These are phyloP conservation scores for Poteriospumella lacustris DNA, from an alignment of 108 stramenopile species.

Conservation along the genomic window DNA sequence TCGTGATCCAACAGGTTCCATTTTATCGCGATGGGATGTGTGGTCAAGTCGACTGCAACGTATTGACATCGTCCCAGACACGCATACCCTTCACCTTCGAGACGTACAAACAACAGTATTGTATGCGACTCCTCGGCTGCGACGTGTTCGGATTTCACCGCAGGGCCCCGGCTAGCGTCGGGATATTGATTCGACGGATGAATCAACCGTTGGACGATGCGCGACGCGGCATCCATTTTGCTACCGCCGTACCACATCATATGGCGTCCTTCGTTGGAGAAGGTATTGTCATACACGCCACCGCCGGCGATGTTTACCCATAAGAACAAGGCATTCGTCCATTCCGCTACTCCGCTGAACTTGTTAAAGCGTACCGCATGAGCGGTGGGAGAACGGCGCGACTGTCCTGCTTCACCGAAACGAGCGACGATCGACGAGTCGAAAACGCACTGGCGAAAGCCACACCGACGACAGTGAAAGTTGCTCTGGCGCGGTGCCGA, in stretches of 20 bases:
- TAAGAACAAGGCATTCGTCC: not conserved
- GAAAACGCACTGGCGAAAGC: no score
- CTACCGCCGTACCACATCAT: not conserved
- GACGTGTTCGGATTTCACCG: not conserved
- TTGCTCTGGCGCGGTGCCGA: no score
- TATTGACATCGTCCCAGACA: not conserved
- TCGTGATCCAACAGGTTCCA: not conserved
- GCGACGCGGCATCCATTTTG: constrained; percentile 4
- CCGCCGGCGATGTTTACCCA: not conserved
- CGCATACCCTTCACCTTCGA: not conserved
- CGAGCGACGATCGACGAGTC: no score
- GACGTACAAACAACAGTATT: not conserved
- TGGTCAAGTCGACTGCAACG: not conserved
- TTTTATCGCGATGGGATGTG: not conserved
- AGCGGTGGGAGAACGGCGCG: no score
- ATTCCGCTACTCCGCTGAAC: not conserved
- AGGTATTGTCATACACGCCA: not conserved
- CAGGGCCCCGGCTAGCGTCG: no score
- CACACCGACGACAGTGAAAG: no score
- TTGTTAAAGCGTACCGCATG: no score
- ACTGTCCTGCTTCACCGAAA: no score
- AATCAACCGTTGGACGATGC: no score
- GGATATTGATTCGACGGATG: no score
- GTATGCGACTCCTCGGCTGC: not conserved
- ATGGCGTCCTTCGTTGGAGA: not conserved